A percentile compares a stretch with the other conserved stretches of the same genome.
These are phyloP conservation scores for Polyporus tsugae DNA, from an alignment of 1,284 basidiomycete species.

Conservation along the genomic window DNA sequence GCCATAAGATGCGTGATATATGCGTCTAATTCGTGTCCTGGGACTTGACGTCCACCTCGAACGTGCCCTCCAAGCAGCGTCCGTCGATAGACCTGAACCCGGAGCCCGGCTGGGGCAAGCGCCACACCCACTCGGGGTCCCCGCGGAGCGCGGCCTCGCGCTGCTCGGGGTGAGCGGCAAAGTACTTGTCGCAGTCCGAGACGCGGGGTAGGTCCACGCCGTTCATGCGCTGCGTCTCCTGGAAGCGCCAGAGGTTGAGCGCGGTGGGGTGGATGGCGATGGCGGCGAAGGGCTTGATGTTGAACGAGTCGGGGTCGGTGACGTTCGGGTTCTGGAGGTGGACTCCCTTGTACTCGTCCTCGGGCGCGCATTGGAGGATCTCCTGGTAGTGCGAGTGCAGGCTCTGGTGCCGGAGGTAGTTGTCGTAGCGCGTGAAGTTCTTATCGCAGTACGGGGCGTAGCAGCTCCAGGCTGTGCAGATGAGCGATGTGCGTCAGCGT, in stretches of 20 bases:
- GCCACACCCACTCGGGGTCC: constrained; percentile 22
- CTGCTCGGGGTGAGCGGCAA: constrained; percentile 27
- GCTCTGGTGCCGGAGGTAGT: constrained; percentile 26
- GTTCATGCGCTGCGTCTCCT: constrained; percentile 17
- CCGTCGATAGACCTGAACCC: constrained; percentile 19
- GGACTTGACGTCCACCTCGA: constrained; percentile 19
- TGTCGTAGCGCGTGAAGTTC: constrained; percentile 29
- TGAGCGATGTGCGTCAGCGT: not conserved
- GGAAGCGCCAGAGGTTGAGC: constrained; percentile 21
- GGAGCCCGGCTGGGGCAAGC: constrained; percentile 14
- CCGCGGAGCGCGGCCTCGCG: constrained; percentile 18
- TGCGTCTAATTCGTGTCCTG: not conserved
- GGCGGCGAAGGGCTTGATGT: constrained; percentile 25
- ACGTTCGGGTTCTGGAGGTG: constrained; percentile 25
- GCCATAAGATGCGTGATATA: not conserved
- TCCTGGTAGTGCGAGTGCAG: constrained; percentile 33
- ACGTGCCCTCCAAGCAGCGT: constrained; percentile 20
- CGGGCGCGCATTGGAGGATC: constrained; percentile 33
- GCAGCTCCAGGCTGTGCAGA: constrained; percentile 24
- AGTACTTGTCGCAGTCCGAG: constrained; percentile 18
- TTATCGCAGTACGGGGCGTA: constrained; percentile 29
- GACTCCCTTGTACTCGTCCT: constrained; percentile 28
- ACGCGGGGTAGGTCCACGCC: constrained; percentile 7
- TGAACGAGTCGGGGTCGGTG: not conserved
- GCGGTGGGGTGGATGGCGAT: constrained; percentile 20